These are phyloP conservation scores for Fagus crenata DNA, from an alignment of 306 rosid species.

Conservation along the genomic window DNA sequence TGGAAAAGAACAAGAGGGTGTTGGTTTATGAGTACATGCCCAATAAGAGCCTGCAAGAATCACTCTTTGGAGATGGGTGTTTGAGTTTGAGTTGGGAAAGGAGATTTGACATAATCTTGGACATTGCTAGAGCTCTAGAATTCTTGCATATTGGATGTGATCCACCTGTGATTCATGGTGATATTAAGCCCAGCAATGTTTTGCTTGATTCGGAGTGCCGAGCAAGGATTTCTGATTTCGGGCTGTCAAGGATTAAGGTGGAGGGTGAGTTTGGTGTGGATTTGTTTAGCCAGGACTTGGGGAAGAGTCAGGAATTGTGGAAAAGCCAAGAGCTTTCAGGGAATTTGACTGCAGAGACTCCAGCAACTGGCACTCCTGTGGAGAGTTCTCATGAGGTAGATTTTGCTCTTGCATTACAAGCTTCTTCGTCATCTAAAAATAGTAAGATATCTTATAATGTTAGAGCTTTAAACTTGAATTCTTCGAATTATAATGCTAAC, in stretches of 20 bases:
- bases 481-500: constrained; percentile 61
- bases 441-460: constrained; percentile 52
- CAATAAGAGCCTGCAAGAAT: constrained; percentile 83
- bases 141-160: constrained; percentile 87
- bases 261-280: constrained; percentile 85
- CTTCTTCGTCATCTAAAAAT: constrained; percentile 80
- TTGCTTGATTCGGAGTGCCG: constrained; percentile 66
- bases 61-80: constrained; percentile 69
- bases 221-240: constrained; percentile 80
- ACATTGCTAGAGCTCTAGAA: constrained; percentile 83
- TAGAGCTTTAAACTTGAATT: constrained; percentile 65
- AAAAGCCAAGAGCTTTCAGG: constrained; percentile 87
- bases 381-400: constrained; percentile 85
- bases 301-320: constrained; percentile 74
- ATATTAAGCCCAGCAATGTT: constrained; percentile 88
- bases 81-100: constrained; percentile 76
- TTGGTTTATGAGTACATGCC: constrained; percentile 90
- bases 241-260: constrained; percentile 87
- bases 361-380: constrained; percentile 75
- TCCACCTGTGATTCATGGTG: constrained; percentile 96
- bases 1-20: constrained; percentile 66
- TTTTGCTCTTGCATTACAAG: constrained; percentile 92
- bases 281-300: constrained; percentile 88
- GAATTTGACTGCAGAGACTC: constrained; percentile 70
- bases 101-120: constrained; percentile 68